These are phyloP conservation scores for Psidium friedrichsthalianum DNA, from an alignment of 345 rosid genomes.

Conservation along the genomic window DNA sequence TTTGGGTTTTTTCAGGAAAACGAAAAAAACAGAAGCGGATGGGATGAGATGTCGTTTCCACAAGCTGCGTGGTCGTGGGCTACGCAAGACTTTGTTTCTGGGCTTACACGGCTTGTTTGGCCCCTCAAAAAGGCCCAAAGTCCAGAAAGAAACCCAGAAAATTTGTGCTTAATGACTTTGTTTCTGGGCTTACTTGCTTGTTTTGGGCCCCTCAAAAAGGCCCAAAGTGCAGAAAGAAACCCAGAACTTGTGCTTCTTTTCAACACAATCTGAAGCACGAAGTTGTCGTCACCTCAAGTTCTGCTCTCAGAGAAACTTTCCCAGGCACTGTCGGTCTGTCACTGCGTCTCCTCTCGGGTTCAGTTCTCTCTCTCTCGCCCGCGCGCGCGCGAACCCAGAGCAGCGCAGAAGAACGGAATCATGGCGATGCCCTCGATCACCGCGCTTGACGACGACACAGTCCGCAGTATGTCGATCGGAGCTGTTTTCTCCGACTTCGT, in stretches of 20 bases:
- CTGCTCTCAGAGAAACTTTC: neutral
- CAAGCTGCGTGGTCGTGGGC: neutral
- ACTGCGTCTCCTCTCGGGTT: neutral
- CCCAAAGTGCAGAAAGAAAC: neutral
- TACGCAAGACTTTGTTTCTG: neutral
- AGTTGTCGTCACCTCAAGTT: neutral
- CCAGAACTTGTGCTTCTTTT: neutral
- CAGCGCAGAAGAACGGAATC: neutral
- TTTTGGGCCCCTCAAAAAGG: neutral
- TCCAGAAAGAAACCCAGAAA: neutral
- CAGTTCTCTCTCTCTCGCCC: neutral
- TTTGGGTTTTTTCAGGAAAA: neutral
- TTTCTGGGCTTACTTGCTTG: neutral
- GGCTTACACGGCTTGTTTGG: neutral
- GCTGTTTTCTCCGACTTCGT: constrained; percentile 95
- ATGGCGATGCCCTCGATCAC: constrained; percentile 28
- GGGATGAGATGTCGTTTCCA: neutral
- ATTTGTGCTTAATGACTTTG: neutral
- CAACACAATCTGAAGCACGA: neutral
- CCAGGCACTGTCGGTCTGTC: neutral
- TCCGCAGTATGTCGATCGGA: constrained; percentile 82
- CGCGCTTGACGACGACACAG: constrained; percentile 57
- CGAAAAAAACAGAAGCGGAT: no score
- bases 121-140: neutral
- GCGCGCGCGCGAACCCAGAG: neutral